A percentile compares a stretch with the other conserved stretches of the same genome.
Conservation (phyloP, 2,329 filamentous ascomycete species). For the Claviceps lovelessii region DNA sequence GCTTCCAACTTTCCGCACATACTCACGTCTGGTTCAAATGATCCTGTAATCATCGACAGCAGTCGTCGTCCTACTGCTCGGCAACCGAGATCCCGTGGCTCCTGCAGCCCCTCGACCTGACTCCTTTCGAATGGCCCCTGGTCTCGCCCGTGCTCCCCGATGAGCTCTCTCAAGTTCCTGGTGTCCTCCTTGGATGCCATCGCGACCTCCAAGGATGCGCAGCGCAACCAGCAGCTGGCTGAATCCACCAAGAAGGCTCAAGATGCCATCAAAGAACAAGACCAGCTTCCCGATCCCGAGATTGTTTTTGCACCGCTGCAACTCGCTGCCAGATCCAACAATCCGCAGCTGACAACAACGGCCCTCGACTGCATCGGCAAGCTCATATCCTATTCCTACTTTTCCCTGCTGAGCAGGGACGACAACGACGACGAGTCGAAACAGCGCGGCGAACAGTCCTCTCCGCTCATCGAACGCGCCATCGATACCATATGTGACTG, state of each 20-base stretch:
- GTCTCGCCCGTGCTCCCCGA: slow-evolving; percentile 38
- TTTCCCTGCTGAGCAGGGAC: slow-evolving; percentile 53
- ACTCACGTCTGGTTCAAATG: background rate
- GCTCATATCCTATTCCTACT: slow-evolving; percentile 97
- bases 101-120: background rate
- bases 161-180: slow-evolving; percentile 93
- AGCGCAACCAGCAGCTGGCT: slow-evolving; percentile 69
- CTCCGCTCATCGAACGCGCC: slow-evolving; percentile 85
- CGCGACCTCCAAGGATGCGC: slow-evolving; percentile 77
- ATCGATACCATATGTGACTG: slow-evolving; percentile 99
- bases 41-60: background rate
- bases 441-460: slow-evolving; percentile 25
- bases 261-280: slow-evolving; percentile 71
- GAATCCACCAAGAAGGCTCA: slow-evolving; percentile 73
- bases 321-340: slow-evolving; percentile 75
- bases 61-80: background rate
- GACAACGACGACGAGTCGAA: slow-evolving; percentile 20
- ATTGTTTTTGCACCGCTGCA: slow-evolving; percentile 83
- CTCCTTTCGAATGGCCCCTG: slow-evolving; percentile 30
- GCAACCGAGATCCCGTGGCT: background rate
- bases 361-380: slow-evolving; percentile 97
- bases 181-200: slow-evolving; percentile 87
- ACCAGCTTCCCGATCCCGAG: slow-evolving; percentile 76
- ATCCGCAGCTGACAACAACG: slow-evolving; percentile 71
- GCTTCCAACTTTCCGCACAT: background rate